Conservation (phyloP, 2,329 filamentous ascomycete species). For the Monilinia polystroma region DNA sequence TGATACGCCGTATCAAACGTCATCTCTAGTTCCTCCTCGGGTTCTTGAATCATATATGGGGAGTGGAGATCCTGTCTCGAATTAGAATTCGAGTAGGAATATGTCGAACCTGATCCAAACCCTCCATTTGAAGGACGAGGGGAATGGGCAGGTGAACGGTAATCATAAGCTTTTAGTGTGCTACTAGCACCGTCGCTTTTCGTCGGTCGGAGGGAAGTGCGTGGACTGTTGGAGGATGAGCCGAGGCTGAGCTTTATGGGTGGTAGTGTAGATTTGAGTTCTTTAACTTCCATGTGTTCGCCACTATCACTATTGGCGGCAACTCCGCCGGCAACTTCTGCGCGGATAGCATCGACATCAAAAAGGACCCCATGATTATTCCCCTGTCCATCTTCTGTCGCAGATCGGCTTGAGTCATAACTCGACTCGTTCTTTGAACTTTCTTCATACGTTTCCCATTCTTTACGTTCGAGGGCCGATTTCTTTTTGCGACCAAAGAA, state of each 20-base stretch:
- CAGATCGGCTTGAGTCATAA: slow-evolving; percentile 9
- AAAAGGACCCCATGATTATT: slow-evolving; percentile 65
- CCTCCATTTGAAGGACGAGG: slow-evolving; percentile 26
- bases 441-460: slow-evolving; percentile 94
- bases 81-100: slow-evolving; percentile 21
- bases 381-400: slow-evolving; percentile 37
- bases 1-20: slow-evolving; percentile 65
- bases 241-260: slow-evolving; percentile 76
- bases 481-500: slow-evolving; percentile 84
- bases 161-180: slow-evolving; percentile 31
- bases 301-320: slow-evolving; percentile 19
- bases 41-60: slow-evolving; percentile 28
- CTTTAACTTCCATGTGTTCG: slow-evolving; percentile 60
- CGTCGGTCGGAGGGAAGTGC: slow-evolving; percentile 45
- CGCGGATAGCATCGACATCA: slow-evolving; percentile 90
- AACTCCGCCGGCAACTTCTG: slow-evolving; percentile 62
- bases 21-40: slow-evolving; percentile 59
- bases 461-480: slow-evolving; percentile 67
- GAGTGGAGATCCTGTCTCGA: slow-evolving; percentile 17
- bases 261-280: slow-evolving; percentile 84
- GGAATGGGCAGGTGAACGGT: slow-evolving; percentile 23
- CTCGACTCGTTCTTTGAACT: slow-evolving; percentile 49
- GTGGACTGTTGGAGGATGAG: slow-evolving; percentile 26
- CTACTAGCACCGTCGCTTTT: slow-evolving; percentile 48
- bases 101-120: background rate